A percentile compares a stretch with the other conserved stretches of the same genome.
Evolutionary conservation across 148 eudicot species (phyloP).

Genomic region (Rhododendron ferrugineum): DNA sequence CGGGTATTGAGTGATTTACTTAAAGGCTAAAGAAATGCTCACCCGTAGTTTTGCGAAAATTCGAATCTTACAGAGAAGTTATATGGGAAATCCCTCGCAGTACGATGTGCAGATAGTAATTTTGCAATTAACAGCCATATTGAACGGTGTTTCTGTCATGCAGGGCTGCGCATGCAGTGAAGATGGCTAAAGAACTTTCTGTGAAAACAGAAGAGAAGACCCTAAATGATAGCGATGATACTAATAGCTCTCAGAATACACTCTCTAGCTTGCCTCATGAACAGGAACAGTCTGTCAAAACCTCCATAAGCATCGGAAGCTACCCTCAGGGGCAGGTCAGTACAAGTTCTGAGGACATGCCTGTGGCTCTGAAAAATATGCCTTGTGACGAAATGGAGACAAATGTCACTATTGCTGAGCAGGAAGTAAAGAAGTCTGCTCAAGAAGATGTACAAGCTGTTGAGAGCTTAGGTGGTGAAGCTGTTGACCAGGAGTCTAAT

Average conservation of each 20-base stretch:
- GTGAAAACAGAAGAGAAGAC: constrained; percentile 70
- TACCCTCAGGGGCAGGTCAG: constrained; percentile 76
- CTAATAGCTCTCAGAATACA: constrained; percentile 81
- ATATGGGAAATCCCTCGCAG: neutral
- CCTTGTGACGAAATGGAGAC: constrained; percentile 25
- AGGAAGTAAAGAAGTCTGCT: constrained; percentile 18
- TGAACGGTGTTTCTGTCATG: constrained; percentile 10
- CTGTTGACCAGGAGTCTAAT: constrained; percentile 36
- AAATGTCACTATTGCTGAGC: constrained; percentile 11
- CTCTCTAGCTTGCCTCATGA: constrained; percentile 90
- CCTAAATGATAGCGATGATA: constrained; percentile 64
- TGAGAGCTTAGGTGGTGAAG: constrained; percentile 34
- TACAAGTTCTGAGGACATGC: constrained; percentile 78
- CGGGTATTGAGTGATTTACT: neutral
- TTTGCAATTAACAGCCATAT: neutral
- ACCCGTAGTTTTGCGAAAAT: neutral
- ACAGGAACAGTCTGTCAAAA: constrained; percentile 68
- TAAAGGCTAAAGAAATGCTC: neutral
- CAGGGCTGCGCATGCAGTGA: constrained; percentile 94
- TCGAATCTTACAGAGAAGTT: neutral
- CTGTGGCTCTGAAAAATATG: constrained; percentile 30
- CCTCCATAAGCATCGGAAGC: constrained; percentile 76
- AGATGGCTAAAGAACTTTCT: constrained; percentile 70
- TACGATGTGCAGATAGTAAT: neutral
- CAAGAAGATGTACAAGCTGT: constrained; percentile 34